These are phyloP conservation scores for Pugionium cornutum DNA, from an alignment of 345 rosid species.

Conservation along the genomic window DNA sequence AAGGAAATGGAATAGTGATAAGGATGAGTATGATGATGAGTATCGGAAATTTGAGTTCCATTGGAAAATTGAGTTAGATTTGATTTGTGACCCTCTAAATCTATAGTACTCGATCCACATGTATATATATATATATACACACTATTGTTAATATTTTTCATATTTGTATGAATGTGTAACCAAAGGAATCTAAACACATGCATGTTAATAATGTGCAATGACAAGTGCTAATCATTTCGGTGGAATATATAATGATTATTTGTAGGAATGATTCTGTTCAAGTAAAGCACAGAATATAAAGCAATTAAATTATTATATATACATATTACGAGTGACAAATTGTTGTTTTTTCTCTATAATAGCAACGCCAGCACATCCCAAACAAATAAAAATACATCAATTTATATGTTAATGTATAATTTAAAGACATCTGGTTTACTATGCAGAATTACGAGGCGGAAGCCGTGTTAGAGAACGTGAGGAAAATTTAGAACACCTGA, in stretches of 20 bases:
- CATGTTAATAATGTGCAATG: conserved; percentile 29
- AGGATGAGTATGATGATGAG: background rate
- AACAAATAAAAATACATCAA: too few species aligned
- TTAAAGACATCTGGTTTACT: conserved; percentile 13
- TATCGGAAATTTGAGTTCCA: conserved; percentile 28
- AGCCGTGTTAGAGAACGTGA: conserved; percentile 23
- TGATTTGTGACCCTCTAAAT: conserved; percentile 26
- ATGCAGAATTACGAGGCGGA: conserved; percentile 8
- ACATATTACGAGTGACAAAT: too few species aligned
- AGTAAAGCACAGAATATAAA: conserved; percentile 7
- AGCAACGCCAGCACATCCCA: too few species aligned
- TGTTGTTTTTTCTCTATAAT: too few species aligned
- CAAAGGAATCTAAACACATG: conserved; percentile 41
- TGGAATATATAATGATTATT: conserved; percentile 32
- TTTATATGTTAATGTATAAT: background rate
- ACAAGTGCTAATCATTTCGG: conserved; percentile 36
- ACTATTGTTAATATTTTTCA: conserved; percentile 5
- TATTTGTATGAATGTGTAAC: conserved; percentile 20
- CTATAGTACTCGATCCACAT: conserved; percentile 15
- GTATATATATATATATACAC: conserved; percentile 14
- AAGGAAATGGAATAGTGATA: conserved; percentile 16
- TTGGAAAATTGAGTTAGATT: conserved; percentile 33
- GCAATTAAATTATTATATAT: background rate
- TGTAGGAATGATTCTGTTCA: conserved; percentile 19
- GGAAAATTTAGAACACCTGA: background rate